phyloP scores from a whole-genome alignment of 176 grass and related monocot genomes.

The Raddia guianensis region DNA sequence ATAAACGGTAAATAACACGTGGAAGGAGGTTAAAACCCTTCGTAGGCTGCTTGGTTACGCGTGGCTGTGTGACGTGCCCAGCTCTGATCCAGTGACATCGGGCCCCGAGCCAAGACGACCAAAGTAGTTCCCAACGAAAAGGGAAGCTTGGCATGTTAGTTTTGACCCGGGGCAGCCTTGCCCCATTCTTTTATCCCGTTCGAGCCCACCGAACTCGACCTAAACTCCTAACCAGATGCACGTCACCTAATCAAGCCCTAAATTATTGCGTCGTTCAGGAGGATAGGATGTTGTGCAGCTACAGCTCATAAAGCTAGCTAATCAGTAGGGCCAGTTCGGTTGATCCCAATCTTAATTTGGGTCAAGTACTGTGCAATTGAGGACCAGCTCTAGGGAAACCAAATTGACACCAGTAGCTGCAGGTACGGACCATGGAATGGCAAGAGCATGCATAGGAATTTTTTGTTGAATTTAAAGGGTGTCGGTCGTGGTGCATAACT shows the following conservation, averaged over 20 bases:
- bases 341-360: not conserved
- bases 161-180: constrained; percentile 25
- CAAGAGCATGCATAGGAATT: too few relatives aligned
- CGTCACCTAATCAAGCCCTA: constrained; percentile 36
- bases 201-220: constrained; percentile 43
- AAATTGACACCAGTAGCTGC: not conserved
- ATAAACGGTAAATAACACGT: too few relatives aligned
- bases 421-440: too few relatives aligned
- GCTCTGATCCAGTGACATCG: not conserved
- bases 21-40: too few relatives aligned
- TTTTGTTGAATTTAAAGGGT: too few relatives aligned
- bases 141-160: constrained; percentile 32
- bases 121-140: constrained; percentile 28
- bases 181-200: constrained; percentile 7
- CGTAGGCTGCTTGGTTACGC: too few relatives aligned
- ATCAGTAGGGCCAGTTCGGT: not conserved
- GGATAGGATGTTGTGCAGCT: not conserved
- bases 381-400: not conserved
- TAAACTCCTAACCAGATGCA: constrained; percentile 44
- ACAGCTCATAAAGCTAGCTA: constrained; percentile 15
- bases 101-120: not conserved
- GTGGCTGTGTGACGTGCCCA: not conserved
- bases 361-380: not conserved
- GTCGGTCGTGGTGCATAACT: too few relatives aligned
- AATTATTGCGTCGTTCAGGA: constrained; percentile 39